Percentiles rank a stretch among this genome's conserved stretches.
Evolutionary conservation across 345 rosid genomes (phyloP).

Genomic region (Murraya koenigii): DNA sequence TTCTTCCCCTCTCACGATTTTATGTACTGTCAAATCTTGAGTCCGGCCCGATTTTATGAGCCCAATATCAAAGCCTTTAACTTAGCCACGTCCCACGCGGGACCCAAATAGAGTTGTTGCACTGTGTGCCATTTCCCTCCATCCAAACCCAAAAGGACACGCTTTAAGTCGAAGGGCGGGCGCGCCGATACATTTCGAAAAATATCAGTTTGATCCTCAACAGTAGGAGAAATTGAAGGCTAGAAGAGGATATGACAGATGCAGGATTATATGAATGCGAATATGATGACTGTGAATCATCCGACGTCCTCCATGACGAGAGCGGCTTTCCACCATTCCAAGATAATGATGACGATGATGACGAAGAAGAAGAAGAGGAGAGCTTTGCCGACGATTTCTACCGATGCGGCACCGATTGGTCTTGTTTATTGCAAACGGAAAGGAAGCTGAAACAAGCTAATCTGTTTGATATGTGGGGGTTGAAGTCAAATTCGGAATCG

Average conservation of each 20-base stretch:
- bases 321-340: constrained; percentile 21
- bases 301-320: constrained; percentile 19
- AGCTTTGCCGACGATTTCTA: constrained; percentile 68
- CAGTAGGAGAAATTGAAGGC: background rate
- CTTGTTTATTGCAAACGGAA: constrained; percentile 33
- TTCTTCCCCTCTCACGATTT: too few species aligned
- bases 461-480: constrained; percentile 65
- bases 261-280: background rate
- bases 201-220: background rate
- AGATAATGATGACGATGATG: background rate
- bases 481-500: constrained; percentile 24
- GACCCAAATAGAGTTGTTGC: too few species aligned
- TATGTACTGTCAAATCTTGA: too few species aligned
- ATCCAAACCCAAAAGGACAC: background rate
- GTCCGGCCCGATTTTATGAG: too few species aligned
- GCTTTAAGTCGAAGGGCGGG: background rate
- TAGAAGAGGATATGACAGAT: background rate
- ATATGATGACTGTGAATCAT: background rate
- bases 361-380: constrained; percentile 28
- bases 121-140: background rate
- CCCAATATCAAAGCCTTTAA: too few species aligned
- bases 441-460: constrained; percentile 51
- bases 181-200: constrained; percentile 1
- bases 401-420: constrained; percentile 62
- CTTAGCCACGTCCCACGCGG: too few species aligned